A percentile compares a stretch with the other conserved stretches of the same genome.
These are phyloP conservation scores for Backusella luteola DNA, from an alignment of 192 early-diverging fungal genomes.

Conservation along the genomic window DNA sequence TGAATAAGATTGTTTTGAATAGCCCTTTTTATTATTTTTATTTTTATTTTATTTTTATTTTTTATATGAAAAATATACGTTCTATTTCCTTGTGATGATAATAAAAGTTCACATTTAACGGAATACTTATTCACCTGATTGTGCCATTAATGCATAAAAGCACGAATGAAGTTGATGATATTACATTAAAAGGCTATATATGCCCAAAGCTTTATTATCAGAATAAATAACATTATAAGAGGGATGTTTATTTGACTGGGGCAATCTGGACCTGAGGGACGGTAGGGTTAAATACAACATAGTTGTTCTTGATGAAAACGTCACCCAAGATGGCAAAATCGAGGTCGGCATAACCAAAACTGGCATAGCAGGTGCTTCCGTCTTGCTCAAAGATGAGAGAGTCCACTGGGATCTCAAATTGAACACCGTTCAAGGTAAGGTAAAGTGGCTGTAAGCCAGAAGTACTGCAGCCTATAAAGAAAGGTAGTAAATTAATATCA, in stretches of 20 bases:
- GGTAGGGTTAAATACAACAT: constrained; percentile 62
- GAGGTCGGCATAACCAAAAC: constrained; percentile 35
- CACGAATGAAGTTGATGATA: too few relatives aligned
- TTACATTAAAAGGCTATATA: too few relatives aligned
- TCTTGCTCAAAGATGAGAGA: constrained; percentile 33
- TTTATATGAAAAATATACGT: constrained; percentile 5
- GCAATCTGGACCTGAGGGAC: constrained; percentile 59
- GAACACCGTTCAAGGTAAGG: constrained; percentile 37
- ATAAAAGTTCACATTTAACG: too few relatives aligned
- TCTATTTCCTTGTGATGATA: too few relatives aligned
- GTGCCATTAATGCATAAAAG: too few relatives aligned
- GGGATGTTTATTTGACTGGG: constrained; percentile 17
- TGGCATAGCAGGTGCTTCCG: constrained; percentile 40
- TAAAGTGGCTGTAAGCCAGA: constrained; percentile 23
- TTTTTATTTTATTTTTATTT: too few relatives aligned
- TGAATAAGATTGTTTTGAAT: neutral
- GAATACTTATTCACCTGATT: too few relatives aligned
- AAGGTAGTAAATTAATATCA: neutral
- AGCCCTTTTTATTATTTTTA: neutral
- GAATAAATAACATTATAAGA: neutral
- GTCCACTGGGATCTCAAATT: constrained; percentile 30
- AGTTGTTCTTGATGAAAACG: constrained; percentile 66
- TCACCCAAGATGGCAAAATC: constrained; percentile 60
- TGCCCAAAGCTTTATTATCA: too few relatives aligned
- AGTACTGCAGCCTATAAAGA: constrained; percentile 2